Evolutionary conservation across 768 basidiomycete species (phyloP), one percentile per base, ranked within the genome.

Genomic region (Trametopsis cervina): DNA sequence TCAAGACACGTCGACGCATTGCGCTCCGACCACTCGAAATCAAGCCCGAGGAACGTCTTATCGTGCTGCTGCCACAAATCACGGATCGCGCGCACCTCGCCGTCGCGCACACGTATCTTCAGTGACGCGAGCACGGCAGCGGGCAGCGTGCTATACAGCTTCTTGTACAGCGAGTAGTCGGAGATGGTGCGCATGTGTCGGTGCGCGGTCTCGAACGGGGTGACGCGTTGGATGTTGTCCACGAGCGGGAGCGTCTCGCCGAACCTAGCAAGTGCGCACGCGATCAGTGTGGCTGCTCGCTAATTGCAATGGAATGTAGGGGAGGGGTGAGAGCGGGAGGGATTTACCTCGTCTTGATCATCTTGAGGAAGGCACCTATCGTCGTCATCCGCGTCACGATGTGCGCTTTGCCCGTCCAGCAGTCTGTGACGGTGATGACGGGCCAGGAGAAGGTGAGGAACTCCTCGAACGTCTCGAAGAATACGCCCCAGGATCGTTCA

Each of bases 361-460:
- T 91, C 67, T 83, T 86, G 41, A 88, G 63, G 56, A 91, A 91
- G 1, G 85, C 81, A 4, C 76, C 74, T 41, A 91, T 72, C 25
- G 83, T 83, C 3, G 72, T 80, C 52, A 80, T 65, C 40, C 84
- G 76, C n/a, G 87, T 89, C 20, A 86, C 86, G 46, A 91, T 83
- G 62, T 90, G 88, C 0, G 85, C 78, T 52, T 74, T 74, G 15
- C 85, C 82, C 0, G 89, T 86, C 61, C 72, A 74, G 37, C 71
- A 60, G 60, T 89, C 85, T 27, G 89, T 89, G 38, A 87, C 77
- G 1, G 80, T 80, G 52, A 91, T 83, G 15, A 77, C 80, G 4
- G 89, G 89, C 89, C 88, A 91, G 35, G 83, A 85, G 62, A 89
- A 90, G 11, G 76, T 71, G 27, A 91, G 71, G 63, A 91, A 91